Percentiles rank a stretch among this genome's conserved stretches.
These are phyloP conservation scores for Xerocomellus intermedius DNA, from an alignment of 768 basidiomycete species.

Conservation along the genomic window DNA sequence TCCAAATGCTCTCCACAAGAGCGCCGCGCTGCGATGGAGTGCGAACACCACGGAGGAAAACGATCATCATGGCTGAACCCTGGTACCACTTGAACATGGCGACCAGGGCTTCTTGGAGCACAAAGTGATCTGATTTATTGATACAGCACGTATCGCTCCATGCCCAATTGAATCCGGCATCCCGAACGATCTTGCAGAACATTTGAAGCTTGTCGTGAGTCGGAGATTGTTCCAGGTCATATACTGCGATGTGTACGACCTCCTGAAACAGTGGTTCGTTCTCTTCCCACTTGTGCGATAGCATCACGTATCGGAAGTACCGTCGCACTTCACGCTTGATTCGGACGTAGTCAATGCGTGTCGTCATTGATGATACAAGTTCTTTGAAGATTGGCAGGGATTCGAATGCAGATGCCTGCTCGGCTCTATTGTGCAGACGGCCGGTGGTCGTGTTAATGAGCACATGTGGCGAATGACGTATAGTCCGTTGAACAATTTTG, in stretches of 20 bases:
- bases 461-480: background rate
- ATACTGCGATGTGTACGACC: background rate
- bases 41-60: background rate
- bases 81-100: background rate
- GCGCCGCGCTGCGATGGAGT: background rate
- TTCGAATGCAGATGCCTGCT: background rate
- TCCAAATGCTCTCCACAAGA: slow-evolving; percentile 7
- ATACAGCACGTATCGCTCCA: background rate
- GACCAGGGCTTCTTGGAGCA: background rate
- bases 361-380: background rate
- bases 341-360: background rate
- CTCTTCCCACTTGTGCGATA: slow-evolving; percentile 1
- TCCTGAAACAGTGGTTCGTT: background rate
- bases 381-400: background rate
- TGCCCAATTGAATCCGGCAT: background rate
- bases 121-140: background rate
- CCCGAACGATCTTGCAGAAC: background rate
- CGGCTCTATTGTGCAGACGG: background rate
- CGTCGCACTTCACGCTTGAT: slow-evolving; percentile 1
- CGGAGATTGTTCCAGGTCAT: background rate
- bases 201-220: background rate
- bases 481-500: background rate
- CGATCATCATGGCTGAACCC: background rate
- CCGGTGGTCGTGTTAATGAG: background rate
- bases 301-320: slow-evolving; percentile 1